Evolutionary conservation across 805 yeast species (phyloP).

Genomic region (Candida jianshihensis): DNA sequence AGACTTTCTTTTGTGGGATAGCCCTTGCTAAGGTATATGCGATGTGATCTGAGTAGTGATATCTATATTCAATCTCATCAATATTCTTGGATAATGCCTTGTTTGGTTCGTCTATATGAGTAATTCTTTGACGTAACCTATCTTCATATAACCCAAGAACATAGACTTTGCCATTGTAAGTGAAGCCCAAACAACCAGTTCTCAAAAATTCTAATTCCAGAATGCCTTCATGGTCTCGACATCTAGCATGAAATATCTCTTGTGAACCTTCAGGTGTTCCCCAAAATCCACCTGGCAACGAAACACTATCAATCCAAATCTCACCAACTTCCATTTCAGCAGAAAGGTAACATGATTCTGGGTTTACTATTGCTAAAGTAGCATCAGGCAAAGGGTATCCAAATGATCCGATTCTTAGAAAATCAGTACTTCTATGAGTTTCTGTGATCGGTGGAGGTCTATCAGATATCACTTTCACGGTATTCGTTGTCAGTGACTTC

Average conservation of each 20-base stretch:
- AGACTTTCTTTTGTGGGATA: constrained; percentile 57
- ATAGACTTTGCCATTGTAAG: constrained; percentile 79
- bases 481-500: constrained; percentile 63
- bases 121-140: constrained; percentile 69
- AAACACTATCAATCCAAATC: constrained; percentile 94
- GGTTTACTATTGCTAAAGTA: constrained; percentile 87
- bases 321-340: constrained; percentile 84
- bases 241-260: constrained; percentile 73
- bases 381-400: constrained; percentile 95
- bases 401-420: constrained; percentile 77
- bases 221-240: constrained; percentile 63
- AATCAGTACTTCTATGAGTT: constrained; percentile 35
- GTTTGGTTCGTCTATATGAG: constrained; percentile 48
- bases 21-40: constrained; percentile 78
- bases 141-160: constrained; percentile 90
- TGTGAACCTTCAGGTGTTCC: constrained; percentile 61
- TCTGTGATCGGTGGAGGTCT: constrained; percentile 45
- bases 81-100: not conserved
- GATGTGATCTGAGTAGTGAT: constrained; percentile 83
- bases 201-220: constrained; percentile 76
- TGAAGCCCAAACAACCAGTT: constrained; percentile 87
- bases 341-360: constrained; percentile 75
- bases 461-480: constrained; percentile 58
- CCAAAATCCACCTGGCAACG: constrained; percentile 87
- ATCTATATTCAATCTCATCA: constrained; percentile 32